Conservation (phyloP, 1,284 basidiomycete genomes). For the Termitomyces sp. region DNA sequence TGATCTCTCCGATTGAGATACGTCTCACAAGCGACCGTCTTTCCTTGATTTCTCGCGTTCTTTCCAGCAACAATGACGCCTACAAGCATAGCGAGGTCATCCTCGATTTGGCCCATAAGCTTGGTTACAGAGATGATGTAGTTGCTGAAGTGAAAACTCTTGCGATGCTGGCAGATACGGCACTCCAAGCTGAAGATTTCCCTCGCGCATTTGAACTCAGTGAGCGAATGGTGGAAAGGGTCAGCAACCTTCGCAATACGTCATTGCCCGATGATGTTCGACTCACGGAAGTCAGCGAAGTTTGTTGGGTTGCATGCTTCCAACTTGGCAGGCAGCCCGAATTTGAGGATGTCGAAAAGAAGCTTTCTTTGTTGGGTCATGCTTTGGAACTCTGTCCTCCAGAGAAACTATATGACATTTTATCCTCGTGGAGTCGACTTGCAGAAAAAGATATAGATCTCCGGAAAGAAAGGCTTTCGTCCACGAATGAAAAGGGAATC, state of each 20-base stretch:
- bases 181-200: constrained; percentile 78
- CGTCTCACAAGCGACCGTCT: constrained; percentile 84
- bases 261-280: constrained; percentile 37
- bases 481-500: constrained; percentile 23
- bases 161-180: constrained; percentile 85
- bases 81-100: constrained; percentile 89
- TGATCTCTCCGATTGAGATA: constrained; percentile 86
- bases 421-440: constrained; percentile 67
- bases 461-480: constrained; percentile 37
- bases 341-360: constrained; percentile 63
- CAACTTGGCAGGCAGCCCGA: constrained; percentile 80
- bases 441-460: constrained; percentile 57
- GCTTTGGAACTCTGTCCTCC: constrained; percentile 86
- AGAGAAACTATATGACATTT: constrained; percentile 69
- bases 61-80: constrained; percentile 77
- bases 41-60: constrained; percentile 74
- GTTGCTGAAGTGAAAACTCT: constrained; percentile 76
- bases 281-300: constrained; percentile 62
- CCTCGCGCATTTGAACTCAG: constrained; percentile 64
- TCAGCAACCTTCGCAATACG: constrained; percentile 41
- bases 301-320: constrained; percentile 84
- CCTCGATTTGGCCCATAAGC: constrained; percentile 81
- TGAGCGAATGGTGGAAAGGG: constrained; percentile 66
- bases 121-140: constrained; percentile 70
- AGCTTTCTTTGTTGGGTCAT: constrained; percentile 70